Evolutionary conservation across 2,329 filamentous ascomycete species (phyloP).

Genomic region (Fragosphaeria purpurea): DNA sequence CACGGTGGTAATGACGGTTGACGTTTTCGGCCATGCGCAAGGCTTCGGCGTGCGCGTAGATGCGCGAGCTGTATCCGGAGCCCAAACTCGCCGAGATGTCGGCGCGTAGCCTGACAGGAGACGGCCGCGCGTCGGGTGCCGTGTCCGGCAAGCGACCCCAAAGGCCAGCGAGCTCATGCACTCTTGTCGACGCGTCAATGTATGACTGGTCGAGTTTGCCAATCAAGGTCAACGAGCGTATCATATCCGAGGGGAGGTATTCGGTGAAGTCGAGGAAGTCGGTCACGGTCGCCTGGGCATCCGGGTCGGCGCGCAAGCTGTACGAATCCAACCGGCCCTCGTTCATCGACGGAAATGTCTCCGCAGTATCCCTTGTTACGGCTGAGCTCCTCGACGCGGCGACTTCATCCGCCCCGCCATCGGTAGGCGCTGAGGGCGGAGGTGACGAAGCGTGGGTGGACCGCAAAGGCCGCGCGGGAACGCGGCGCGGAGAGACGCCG

Average conservation of each 20-base stretch:
- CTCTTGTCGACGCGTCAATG: conserved; percentile 40
- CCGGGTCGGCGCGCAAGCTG: conserved; percentile 48
- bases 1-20: conserved; percentile 50
- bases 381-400: neutral
- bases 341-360: conserved; percentile 16
- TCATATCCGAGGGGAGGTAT: conserved; percentile 57
- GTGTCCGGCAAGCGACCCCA: conserved; percentile 48
- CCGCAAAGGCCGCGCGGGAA: neutral
- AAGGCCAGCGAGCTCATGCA: conserved; percentile 45
- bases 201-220: conserved; percentile 53
- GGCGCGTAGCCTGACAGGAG: conserved; percentile 42
- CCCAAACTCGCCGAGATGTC: conserved; percentile 50
- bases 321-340: conserved; percentile 33
- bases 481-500: conserved; percentile 5
- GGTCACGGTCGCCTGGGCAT: conserved; percentile 59
- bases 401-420: neutral
- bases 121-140: conserved; percentile 35
- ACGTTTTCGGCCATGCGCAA: conserved; percentile 55
- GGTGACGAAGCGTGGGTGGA: neutral
- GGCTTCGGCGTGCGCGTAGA: conserved; percentile 52
- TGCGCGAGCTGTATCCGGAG: conserved; percentile 44
- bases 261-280: conserved; percentile 63
- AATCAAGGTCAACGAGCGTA: conserved; percentile 55
- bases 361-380: neutral
- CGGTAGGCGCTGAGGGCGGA: neutral